A percentile compares a stretch with the other conserved stretches of the same genome.
Evolutionary conservation across 495 filamentous ascomycete species (phyloP).

Genomic region (Aspergillus egyptiacus): DNA sequence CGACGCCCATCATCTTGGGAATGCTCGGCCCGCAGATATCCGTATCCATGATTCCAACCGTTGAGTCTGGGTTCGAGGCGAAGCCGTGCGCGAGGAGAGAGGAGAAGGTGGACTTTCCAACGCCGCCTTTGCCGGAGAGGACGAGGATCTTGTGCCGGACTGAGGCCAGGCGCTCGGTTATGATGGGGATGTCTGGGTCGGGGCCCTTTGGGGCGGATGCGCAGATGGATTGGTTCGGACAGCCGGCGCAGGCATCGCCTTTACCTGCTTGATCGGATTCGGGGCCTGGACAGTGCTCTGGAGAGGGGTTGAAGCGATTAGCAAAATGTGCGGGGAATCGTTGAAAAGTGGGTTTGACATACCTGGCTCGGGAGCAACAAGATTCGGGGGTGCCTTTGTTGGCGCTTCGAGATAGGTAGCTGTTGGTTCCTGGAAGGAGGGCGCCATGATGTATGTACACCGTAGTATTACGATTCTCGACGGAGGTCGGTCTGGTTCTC

Average conservation of each 20-base stretch:
- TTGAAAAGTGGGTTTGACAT: slow-evolving; percentile 12
- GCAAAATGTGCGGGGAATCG: neutral
- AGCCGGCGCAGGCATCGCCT: slow-evolving; percentile 84
- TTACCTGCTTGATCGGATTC: slow-evolving; percentile 80
- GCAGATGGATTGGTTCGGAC: slow-evolving; percentile 94
- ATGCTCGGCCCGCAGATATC: slow-evolving; percentile 94
- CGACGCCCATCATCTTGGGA: slow-evolving; percentile 97
- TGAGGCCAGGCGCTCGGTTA: slow-evolving; percentile 71
- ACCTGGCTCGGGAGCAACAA: slow-evolving; percentile 89
- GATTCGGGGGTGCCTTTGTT: slow-evolving; percentile 64
- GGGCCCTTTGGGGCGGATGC: slow-evolving; percentile 91
- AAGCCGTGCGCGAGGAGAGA: slow-evolving; percentile 82
- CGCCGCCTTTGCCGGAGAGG: slow-evolving; percentile 90
- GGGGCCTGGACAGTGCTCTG: slow-evolving; percentile 91
- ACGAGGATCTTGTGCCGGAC: slow-evolving; percentile 89
- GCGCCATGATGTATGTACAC: slow-evolving; percentile 52
- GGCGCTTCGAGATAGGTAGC: slow-evolving; percentile 62
- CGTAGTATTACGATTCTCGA: too few species aligned
- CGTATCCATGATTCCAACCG: slow-evolving; percentile 91
- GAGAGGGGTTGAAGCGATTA: neutral
- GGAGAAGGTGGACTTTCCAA: slow-evolving; percentile 91
- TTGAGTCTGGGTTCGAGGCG: slow-evolving; percentile 64
- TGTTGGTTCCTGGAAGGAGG: slow-evolving; percentile 63
- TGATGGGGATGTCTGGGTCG: slow-evolving; percentile 86
- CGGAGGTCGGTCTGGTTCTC: too few species aligned